Conservation (phyloP, 331 rosid genomes). For the Telfairia occidentalis region DNA sequence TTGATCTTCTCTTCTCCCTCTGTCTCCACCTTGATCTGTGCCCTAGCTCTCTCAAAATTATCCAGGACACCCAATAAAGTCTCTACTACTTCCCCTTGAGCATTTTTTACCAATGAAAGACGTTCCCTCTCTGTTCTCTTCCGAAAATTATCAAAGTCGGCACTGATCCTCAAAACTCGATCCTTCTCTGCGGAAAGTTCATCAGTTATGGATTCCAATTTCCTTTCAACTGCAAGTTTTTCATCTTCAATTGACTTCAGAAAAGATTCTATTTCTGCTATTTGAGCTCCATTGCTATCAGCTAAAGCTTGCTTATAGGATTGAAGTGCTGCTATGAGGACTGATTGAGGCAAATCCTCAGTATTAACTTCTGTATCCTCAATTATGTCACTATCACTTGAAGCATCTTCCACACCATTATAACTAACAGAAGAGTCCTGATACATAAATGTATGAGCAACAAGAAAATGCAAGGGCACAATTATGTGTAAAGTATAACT, state of each 20-base stretch:
- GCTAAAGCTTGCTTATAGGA: conserved; percentile 69
- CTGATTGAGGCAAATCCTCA: conserved; percentile 42
- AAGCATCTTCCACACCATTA: conserved; percentile 29
- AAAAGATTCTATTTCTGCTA: conserved; percentile 55
- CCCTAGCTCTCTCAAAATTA: conserved; percentile 91
- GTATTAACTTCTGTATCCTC: conserved; percentile 32
- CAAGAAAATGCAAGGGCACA: background rate
- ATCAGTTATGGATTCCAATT: conserved; percentile 41
- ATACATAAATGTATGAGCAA: conserved; percentile 31
- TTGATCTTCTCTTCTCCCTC: conserved; percentile 85
- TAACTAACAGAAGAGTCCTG: conserved; percentile 65
- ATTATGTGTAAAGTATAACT: background rate
- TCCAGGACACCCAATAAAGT: conserved; percentile 64
- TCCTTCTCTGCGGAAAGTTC: conserved; percentile 50
- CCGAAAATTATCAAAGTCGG: conserved; percentile 91
- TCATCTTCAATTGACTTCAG: conserved; percentile 65
- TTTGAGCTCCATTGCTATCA: conserved; percentile 46
- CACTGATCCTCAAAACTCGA: conserved; percentile 79
- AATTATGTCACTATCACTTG: conserved; percentile 27
- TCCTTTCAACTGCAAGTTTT: conserved; percentile 40
- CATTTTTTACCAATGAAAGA: conserved; percentile 62
- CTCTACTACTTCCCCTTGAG: conserved; percentile 89
- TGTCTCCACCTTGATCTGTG: conserved; percentile 78
- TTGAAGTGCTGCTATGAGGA: conserved; percentile 37
- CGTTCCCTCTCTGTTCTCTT: conserved; percentile 93